Evolutionary conservation across 176 grass and related monocot species (phyloP).

Genomic region (Oropetium thomaeum): DNA sequence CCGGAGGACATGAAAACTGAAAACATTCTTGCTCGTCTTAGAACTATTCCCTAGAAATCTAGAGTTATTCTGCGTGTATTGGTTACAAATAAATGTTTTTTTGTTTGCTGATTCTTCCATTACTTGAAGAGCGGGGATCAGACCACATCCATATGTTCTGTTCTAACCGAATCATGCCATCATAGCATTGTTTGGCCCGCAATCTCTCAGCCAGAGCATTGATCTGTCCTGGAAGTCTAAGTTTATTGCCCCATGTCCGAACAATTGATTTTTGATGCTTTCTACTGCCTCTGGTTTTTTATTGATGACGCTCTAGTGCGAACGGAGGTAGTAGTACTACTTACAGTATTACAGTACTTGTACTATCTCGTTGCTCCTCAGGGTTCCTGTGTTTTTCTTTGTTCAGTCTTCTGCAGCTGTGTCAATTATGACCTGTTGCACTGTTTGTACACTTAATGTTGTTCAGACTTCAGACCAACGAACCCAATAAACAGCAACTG

Average conservation of each 20-base stretch:
- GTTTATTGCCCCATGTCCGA: neutral
- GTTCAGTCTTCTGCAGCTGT: neutral
- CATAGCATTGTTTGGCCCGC: conserved; percentile 2
- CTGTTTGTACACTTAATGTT: conserved; percentile 20
- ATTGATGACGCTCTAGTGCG: too few relatives aligned
- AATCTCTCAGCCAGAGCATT: neutral
- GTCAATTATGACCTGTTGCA: conserved; percentile 14
- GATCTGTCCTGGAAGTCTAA: neutral
- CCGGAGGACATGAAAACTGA: neutral
- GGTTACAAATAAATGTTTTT: neutral
- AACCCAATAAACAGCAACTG: conserved; percentile 17
- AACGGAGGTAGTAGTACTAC: too few relatives aligned
- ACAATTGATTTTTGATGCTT: conserved; percentile 17
- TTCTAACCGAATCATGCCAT: neutral
- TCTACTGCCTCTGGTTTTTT: too few relatives aligned
- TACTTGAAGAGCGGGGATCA: neutral
- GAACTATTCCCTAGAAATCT: neutral
- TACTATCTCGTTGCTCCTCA: neutral
- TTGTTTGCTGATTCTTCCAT: neutral
- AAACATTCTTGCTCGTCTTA: neutral
- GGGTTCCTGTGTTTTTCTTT: conserved; percentile 1
- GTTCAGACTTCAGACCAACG: conserved; percentile 21
- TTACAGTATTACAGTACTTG: too few relatives aligned
- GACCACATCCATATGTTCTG: neutral
- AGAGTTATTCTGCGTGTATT: neutral